Base-by-base conservation (phyloP, 495 filamentous ascomycete genomes). In the Daldinia concentrica region DNA sequence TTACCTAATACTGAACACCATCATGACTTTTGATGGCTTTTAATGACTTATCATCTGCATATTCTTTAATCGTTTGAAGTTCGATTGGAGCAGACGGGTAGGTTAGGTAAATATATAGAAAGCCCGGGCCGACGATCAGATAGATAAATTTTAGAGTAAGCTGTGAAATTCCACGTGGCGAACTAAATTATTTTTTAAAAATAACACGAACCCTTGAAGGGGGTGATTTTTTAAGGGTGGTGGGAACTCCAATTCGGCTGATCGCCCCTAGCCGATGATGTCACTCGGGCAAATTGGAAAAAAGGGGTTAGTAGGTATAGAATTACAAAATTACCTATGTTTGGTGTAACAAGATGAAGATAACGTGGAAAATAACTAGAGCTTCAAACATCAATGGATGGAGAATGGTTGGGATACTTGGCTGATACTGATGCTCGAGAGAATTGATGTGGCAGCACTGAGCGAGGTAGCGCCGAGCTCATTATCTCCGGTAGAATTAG, bases 101-200 rank as follows among this genome's bases (percentile, higher is more conserved):
- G 19, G 19, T 48, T 22, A 24, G 43, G 43, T 48, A 48, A 14
- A 24, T 48, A 34, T 39, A 58, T 8, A 30, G 34, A 36, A 58
- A 4, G 19, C 43, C 29, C 52, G 36, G 52, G 43, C 52, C 55
- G 63, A 63, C 5, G 17, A 67, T 64, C 58, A 27, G 39, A 61
- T 62, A 62, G 5, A 54, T 64, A 36, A 36, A 19, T 48, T 43
- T 58, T 6, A n/a, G 6, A 52, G 22, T 51, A 26, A 67, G 56
- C 63, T 55, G 59, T 43, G 54, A 64, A 19, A 48, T 43, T 51
- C 70, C 70, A 73, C 70, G 70, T 73, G 70, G 70, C 56, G 17
- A 45, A 19, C 12, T 43, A 52, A 57, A 24, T 54, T 17, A 0
- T 24, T 48, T 48, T 7, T 1, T 17, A 48, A 52, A 51, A 73